Evolutionary conservation across 345 rosid species (phyloP), one percentile per base, ranked within the genome.

Genomic region (Rhizophora mangle): DNA sequence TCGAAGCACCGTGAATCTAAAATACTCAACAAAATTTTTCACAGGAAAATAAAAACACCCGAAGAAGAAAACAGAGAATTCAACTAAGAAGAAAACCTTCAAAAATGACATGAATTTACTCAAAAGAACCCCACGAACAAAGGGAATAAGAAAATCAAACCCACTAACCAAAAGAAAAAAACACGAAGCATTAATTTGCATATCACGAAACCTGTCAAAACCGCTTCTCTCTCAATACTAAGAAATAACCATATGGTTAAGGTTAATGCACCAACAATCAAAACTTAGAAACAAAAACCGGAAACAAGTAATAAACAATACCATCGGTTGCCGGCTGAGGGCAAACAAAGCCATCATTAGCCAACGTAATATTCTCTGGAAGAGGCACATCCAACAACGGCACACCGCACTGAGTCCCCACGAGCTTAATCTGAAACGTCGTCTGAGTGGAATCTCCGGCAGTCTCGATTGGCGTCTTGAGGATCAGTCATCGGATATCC

Each of bases 321-420:
- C 99, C 99, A 82, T 70, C 83, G 68, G 69, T 73, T 26, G 91
- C 54, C 27, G 87, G 54, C 10, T 37, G 30, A 31, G 87, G 87
- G 65, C 98, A 92, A 47, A 22, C 8, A 74, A 81, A 95, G 0
- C 97, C 99, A 79, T 90, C 96, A 78, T 88, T 89, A 78, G 83
- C 90, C 34, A 95, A 87, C 46, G 82, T 59, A 39, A 95, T 81
- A 51, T 81, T 86, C 2, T 72, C 60, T 6, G 99, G 99, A 82
- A 88, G 75, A 13, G 99, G 99, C 49, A 82, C 85, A 56, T 1
- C 65, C 51, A 86, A 91, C 29, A 87, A 74, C 39, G 82, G 82
- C 62, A 87, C 94, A 19, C 98, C 93, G 58, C 90, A 95, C 89
- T 90, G 97, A 37, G 99, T 95, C 70, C 99, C 98, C 26, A 90